phyloP scores from a whole-genome alignment of 768 basidiomycete species.

The Termitomyces sp. region DNA sequence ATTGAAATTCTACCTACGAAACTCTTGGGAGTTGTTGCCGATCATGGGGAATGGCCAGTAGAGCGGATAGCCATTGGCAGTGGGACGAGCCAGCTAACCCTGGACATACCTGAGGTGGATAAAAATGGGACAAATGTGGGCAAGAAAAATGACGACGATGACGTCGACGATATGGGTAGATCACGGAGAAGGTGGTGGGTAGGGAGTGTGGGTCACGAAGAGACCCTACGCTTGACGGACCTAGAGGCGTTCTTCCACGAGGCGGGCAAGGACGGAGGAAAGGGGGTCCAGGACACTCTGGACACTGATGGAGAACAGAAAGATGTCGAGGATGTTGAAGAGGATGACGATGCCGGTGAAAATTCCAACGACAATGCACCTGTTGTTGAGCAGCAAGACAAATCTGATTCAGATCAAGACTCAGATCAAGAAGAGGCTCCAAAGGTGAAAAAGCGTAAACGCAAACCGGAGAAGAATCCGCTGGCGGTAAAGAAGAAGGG shows the following conservation, averaged over 20 bases:
- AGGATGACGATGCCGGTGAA: conserved; percentile 22
- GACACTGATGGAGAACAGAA: conserved; percentile 24
- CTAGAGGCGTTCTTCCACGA: conserved; percentile 67
- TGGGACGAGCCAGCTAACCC: conserved; percentile 32
- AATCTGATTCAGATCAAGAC: conserved; percentile 22
- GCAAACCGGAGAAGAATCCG: conserved; percentile 51
- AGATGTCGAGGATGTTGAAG: conserved; percentile 33
- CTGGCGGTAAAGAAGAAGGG: conserved; percentile 53
- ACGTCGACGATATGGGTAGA: conserved; percentile 19
- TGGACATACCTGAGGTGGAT: conserved; percentile 23
- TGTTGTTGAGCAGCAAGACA: conserved; percentile 26
- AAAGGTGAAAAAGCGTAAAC: conserved; percentile 52
- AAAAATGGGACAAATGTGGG: conserved; percentile 10
- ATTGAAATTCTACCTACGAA: conserved; percentile 88
- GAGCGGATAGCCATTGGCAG: conserved; percentile 74
- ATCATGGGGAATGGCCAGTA: conserved; percentile 90
- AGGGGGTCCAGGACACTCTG: conserved; percentile 2
- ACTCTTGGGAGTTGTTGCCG: conserved; percentile 84
- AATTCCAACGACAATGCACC: conserved; percentile 22
- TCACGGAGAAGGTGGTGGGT: conserved; percentile 65
- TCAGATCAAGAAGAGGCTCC: conserved; percentile 25
- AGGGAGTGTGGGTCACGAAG: conserved; percentile 92
- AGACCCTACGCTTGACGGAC: conserved; percentile 81
- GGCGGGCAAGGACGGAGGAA: not conserved
- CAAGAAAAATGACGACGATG: conserved; percentile 14